Conservation (phyloP, 2,329 filamentous ascomycete species). For the Penicillium corylophilum region DNA sequence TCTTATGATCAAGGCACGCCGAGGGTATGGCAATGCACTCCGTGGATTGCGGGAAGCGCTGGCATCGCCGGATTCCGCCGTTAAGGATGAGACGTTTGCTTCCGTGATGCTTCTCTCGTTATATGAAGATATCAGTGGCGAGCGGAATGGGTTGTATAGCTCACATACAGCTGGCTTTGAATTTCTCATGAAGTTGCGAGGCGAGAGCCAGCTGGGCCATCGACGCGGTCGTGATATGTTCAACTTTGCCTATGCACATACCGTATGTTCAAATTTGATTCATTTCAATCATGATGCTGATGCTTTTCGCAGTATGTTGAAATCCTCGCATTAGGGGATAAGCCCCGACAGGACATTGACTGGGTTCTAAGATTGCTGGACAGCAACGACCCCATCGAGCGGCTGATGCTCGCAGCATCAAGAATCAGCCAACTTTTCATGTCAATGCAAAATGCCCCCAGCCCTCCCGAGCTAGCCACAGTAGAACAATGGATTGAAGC, state of each 20-base stretch:
- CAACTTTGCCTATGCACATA: conserved; percentile 37
- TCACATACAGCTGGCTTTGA: conserved; percentile 40
- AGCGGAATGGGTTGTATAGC: conserved; percentile 35
- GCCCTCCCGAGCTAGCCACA: conserved; percentile 14
- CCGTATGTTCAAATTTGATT: conserved; percentile 23
- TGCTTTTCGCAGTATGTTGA: conserved; percentile 31
- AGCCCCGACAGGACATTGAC: conserved; percentile 29
- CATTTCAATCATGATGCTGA: conserved; percentile 1
- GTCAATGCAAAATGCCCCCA: conserved; percentile 18
- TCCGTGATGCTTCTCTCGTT: conserved; percentile 37
- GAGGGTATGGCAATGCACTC: conserved; percentile 34
- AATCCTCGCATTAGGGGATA: conserved; percentile 34
- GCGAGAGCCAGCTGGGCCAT: conserved; percentile 29
- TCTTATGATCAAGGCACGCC: conserved; percentile 30
- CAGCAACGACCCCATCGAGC: conserved; percentile 31
- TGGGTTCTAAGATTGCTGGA: conserved; percentile 29
- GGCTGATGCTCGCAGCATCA: conserved; percentile 30
- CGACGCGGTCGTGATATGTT: conserved; percentile 37
- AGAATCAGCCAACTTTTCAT: conserved; percentile 33
- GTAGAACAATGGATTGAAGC: conserved; percentile 26
- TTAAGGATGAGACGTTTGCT: conserved; percentile 40
- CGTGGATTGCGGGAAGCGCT: conserved; percentile 31
- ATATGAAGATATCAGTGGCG: conserved; percentile 41
- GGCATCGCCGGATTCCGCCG: conserved; percentile 27
- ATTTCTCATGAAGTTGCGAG: conserved; percentile 35